Percentiles rank a stretch among this genome's conserved stretches.
phyloP scores from a whole-genome alignment of 2,329 filamentous ascomycete genomes.

The Lecanicillium sp. region DNA sequence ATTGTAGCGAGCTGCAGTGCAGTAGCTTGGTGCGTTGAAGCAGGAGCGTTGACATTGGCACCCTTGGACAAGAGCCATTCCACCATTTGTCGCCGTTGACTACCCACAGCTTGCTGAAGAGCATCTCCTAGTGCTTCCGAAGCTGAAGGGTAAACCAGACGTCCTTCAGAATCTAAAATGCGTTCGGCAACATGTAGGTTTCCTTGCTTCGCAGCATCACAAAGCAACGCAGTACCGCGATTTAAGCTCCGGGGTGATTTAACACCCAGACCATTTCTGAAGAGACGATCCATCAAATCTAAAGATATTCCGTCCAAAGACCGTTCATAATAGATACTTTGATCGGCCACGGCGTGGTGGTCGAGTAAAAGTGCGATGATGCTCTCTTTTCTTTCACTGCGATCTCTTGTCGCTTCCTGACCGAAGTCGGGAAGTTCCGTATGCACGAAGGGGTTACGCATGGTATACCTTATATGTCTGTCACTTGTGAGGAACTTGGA shows the following conservation, averaged over 20 bases:
- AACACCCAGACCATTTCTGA: not conserved
- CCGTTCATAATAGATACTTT: not conserved
- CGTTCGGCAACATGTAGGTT: not conserved
- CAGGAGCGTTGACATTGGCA: too few relatives aligned
- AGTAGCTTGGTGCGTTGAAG: too few relatives aligned
- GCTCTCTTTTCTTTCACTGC: too few relatives aligned
- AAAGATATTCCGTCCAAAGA: not conserved
- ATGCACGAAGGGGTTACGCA: not conserved
- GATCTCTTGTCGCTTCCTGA: not conserved
- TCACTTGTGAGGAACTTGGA: too few relatives aligned
- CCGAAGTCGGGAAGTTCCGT: not conserved
- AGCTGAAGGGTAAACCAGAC: not conserved
- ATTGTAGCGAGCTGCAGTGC: too few relatives aligned
- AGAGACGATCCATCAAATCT: not conserved
- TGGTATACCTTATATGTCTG: not conserved
- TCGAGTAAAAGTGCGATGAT: not conserved
- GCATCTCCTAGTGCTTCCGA: not conserved
- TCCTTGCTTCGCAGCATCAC: not conserved
- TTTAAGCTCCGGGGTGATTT: not conserved
- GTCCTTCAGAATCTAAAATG: not conserved
- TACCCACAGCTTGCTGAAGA: not conserved
- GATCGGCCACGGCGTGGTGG: not conserved
- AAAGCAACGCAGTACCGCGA: not conserved
- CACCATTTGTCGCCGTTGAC: not conserved
- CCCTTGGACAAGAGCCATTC: not conserved